Base-by-base conservation (phyloP, 2,329 filamentous ascomycete species). In the Cladosporium sp. region DNA sequence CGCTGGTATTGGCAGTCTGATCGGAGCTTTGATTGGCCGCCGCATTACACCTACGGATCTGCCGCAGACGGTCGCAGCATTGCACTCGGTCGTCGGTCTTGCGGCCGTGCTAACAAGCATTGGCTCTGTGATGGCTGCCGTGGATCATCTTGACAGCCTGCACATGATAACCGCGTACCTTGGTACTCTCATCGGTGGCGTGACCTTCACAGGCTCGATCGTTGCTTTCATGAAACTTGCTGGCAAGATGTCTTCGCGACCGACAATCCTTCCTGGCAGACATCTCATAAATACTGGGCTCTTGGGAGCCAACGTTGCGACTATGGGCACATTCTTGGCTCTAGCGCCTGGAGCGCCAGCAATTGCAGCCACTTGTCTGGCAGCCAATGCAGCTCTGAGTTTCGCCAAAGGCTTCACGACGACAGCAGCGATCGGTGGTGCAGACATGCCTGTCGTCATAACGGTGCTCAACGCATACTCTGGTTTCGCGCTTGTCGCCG, bases 391-490 rank as follows among this genome's bases (percentile, higher is more conserved):
- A 0, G 81, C 86, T 0, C 81, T 97, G 28, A 93, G 90, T 67
- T 96, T 96, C 77, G 80, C 90, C 68, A 94, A 96, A 77, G 93
- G 93, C 8, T 96, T 88, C 74, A 96, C 92, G 0, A 96, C 92
- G 0, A 96, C 93, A 0, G 86, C 92, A 1, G 92, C 92, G 0
- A 96, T 97, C 73, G 93, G 93, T 26, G 93, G 92, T n/a, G 92
- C 92, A 14, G 93, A 97, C 74, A 96, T 96, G 92, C 92, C 90
- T 15, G 92, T 96, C 5, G 92, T 95, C 36, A 96, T 96, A 69
- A 96, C 92, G 0, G 92, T 96, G 0, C 80, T 97, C 24, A 97
- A 96, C 72, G 92, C 92, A 0, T 96, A 96, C 76, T 94, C 91
- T 58, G 93, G 93, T 14, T 97, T 96, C 66, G 93, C 93, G 0